Evolutionary conservation across 2,329 filamentous ascomycete species (phyloP).

Genomic region (Epichloe amarillans): DNA sequence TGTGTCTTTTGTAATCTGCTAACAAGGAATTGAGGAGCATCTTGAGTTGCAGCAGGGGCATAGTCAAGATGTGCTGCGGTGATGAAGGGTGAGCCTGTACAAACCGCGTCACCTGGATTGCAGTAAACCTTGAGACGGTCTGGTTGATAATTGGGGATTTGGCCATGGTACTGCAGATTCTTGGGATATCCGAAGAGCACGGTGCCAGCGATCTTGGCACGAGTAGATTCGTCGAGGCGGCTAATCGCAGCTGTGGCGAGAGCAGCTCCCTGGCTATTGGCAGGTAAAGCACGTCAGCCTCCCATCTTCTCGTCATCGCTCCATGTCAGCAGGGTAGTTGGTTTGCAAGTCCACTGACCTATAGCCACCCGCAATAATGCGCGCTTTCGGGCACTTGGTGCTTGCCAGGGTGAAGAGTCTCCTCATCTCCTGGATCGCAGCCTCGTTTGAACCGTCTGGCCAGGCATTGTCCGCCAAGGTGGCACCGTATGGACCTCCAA

Average conservation of each 20-base stretch:
- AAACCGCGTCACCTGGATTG: slow-evolving; percentile 21
- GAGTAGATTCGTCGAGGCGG: slow-evolving; percentile 16
- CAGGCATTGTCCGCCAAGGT: slow-evolving; percentile 22
- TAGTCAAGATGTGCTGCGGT: slow-evolving; percentile 21
- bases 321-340: neutral
- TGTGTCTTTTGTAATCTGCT: neutral
- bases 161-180: slow-evolving; percentile 26
- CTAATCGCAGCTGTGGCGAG: slow-evolving; percentile 27
- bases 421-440: slow-evolving; percentile 27
- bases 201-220: slow-evolving; percentile 22
- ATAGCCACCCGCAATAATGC: slow-evolving; percentile 28
- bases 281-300: neutral
- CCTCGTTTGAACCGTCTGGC: slow-evolving; percentile 21
- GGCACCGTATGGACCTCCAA: slow-evolving; percentile 26
- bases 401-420: slow-evolving; percentile 25
- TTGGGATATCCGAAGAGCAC: slow-evolving; percentile 29
- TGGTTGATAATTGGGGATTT: slow-evolving; percentile 24
- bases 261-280: slow-evolving; percentile 26
- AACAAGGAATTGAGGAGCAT: slow-evolving; percentile 14
- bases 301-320: too few species aligned
- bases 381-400: slow-evolving; percentile 28
- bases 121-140: slow-evolving; percentile 26
- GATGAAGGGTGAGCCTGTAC: slow-evolving; percentile 23
- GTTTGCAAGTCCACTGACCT: slow-evolving; percentile 8
- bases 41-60: slow-evolving; percentile 7